A percentile compares a stretch with the other conserved stretches of the same genome.
These are phyloP conservation scores for Aquilaria yunnanensis DNA, from an alignment of 345 rosid species.

Conservation along the genomic window DNA sequence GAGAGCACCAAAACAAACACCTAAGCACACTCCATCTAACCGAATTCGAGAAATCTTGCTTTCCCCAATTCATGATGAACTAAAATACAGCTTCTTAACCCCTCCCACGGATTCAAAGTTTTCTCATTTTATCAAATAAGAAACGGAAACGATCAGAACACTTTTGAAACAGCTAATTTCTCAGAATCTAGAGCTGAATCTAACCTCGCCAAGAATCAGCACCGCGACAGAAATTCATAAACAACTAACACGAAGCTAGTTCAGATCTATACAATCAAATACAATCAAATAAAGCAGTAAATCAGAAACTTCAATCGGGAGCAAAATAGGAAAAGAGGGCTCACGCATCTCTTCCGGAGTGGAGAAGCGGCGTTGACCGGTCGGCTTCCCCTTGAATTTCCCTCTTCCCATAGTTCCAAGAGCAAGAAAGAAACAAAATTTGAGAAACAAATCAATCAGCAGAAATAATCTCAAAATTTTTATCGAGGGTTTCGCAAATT, in stretches of 20 bases:
- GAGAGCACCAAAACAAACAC: too few relatives aligned
- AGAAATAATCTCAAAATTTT: too few relatives aligned
- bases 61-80: too few relatives aligned
- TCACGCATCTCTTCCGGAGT: constrained; percentile 60
- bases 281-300: background rate
- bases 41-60: too few relatives aligned
- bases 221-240: constrained; percentile 1
- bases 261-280: constrained; percentile 1
- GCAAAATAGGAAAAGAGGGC: background rate
- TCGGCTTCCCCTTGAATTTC: constrained; percentile 73
- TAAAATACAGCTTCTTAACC: too few relatives aligned
- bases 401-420: constrained; percentile 51
- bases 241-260: background rate
- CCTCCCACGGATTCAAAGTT: too few relatives aligned
- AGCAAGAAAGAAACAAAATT: too few relatives aligned
- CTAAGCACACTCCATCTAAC: too few relatives aligned
- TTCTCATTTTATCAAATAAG: too few relatives aligned
- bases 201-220: background rate
- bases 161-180: background rate
- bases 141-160: background rate
- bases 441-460: too few relatives aligned
- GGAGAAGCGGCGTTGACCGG: constrained; percentile 70
- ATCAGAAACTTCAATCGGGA: background rate
- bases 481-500: too few relatives aligned
- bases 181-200: background rate